These are phyloP conservation scores for Boletus pseudo-olivaceus DNA, from an alignment of 768 basidiomycete species.

Conservation along the genomic window DNA sequence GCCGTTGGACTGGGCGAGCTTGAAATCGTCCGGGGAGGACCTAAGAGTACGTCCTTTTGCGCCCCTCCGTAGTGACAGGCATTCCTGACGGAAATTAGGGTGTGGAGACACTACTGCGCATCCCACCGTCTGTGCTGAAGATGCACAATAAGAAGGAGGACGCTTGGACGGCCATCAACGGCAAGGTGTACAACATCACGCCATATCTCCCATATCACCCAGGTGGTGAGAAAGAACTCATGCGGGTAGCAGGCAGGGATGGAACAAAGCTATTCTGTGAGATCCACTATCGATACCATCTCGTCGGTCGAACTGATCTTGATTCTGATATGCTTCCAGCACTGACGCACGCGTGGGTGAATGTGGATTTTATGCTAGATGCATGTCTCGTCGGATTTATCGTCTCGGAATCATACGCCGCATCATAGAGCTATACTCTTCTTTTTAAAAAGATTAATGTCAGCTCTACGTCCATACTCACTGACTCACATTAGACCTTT, in stretches of 20 bases:
- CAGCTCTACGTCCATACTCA: not conserved
- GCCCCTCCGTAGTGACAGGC: not conserved
- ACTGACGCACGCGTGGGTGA: constrained; percentile 94
- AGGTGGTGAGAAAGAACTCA: constrained; percentile 89
- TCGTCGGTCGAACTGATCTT: constrained; percentile 2
- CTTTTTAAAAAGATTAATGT: not conserved
- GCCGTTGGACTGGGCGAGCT: constrained; percentile 88
- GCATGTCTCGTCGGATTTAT: constrained; percentile 89
- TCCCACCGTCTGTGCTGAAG: constrained; percentile 76
- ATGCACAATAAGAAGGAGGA: constrained; percentile 80
- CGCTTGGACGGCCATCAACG: constrained; percentile 90
- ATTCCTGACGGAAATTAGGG: constrained; percentile 45
- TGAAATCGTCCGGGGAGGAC: constrained; percentile 80
- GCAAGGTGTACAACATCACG: constrained; percentile 96
- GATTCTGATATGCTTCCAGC: constrained; percentile 42
- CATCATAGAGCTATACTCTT: constrained; percentile 27
- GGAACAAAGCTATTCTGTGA: constrained; percentile 92
- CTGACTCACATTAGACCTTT: not conserved
- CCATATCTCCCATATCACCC: constrained; percentile 90
- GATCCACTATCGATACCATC: constrained; percentile 21
- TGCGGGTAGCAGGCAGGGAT: constrained; percentile 93
- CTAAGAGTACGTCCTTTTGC: constrained; percentile 53
- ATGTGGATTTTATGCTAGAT: constrained; percentile 94
- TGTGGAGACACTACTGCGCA: constrained; percentile 60
- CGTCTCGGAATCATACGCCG: constrained; percentile 58